Base-by-base conservation (phyloP, 164 flowering plant species). In the Vitis labrusca region DNA sequence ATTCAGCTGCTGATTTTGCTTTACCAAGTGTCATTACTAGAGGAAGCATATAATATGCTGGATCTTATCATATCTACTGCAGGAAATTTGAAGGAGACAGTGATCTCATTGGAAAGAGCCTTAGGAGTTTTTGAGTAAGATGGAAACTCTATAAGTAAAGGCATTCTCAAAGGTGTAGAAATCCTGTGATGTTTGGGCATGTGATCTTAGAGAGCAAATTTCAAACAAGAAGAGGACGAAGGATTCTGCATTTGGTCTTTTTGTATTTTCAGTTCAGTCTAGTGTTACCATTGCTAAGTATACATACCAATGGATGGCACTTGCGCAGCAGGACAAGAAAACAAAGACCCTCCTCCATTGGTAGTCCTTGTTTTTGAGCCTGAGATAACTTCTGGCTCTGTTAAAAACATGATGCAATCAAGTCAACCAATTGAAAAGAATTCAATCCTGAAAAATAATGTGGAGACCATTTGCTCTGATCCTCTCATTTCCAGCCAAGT, bases 1-100 rank as follows among this genome's bases (percentile, higher is more conserved):
- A 64, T 79, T 50, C 96, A 95, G 76, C 81, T 92, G 71, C 76
- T 95, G 68, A 64, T 86, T 61, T 81, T 92, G 11, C 83, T 91
- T 19, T 85, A 85, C 81, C 74, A 91, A 66, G 74, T 89, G 61
- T 76, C 76, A 63, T 75, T 92, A 61, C 77, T 90, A 8, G 94
- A 91, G 49, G 85, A 86, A 70, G 75, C 73, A 29, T 91, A 77
- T 73, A 19, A 67, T 55, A 76, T 77, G 70, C 73, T 94, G 77
- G 85, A 85, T 71, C 78, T 79, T 30, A 51, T 72, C 6, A 48
- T 79, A 51, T 74, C 87, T 27, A 62, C 77, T 16, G 53, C 44
- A 0, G 82, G 71, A 15, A 70, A 74, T 55, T 50, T 61, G 11
- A 56, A 74, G 2, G 74, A 72, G 76, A 7, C 79, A 2, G 15